A percentile compares a stretch with the other conserved stretches of the same genome.
phyloP scores from a whole-genome alignment of 73 alveolate species.

The Paramecium sonneborni region DNA sequence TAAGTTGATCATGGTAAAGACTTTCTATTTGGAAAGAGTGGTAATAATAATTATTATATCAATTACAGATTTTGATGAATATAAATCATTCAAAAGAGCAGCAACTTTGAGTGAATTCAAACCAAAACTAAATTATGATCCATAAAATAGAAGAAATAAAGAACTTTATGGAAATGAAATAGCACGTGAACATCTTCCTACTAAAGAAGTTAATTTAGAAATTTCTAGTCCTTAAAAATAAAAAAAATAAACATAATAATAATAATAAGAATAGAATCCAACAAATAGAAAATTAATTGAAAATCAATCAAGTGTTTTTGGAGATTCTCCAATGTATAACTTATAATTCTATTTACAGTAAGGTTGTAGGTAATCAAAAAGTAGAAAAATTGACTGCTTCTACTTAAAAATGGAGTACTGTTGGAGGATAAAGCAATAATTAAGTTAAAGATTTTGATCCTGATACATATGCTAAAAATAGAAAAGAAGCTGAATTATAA shows the following conservation, averaged over 20 bases:
- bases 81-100: conserved; percentile 46
- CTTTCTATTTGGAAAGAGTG: conserved; percentile 39
- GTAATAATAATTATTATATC: neutral
- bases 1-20: conserved; percentile 44
- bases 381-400: conserved; percentile 48
- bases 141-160: conserved; percentile 31
- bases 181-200: conserved; percentile 41
- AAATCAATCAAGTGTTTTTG: conserved; percentile 37
- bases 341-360: neutral
- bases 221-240: neutral
- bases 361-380: neutral
- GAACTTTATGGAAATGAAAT: conserved; percentile 55
- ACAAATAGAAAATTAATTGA: neutral
- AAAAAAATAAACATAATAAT: neutral
- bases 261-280: conserved; percentile 15
- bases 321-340: conserved; percentile 12
- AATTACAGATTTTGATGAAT: conserved; percentile 36
- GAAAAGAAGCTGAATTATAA: conserved; percentile 31
- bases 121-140: conserved; percentile 40
- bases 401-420: conserved; percentile 38
- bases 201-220: neutral
- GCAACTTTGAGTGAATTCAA: conserved; percentile 7
- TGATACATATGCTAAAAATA: conserved; percentile 47
- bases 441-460: conserved; percentile 46
- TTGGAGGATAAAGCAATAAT: conserved; percentile 25